Evolutionary conservation across 2,329 filamentous ascomycete genomes (phyloP).

Genomic region (Aspergillus cejpii): DNA sequence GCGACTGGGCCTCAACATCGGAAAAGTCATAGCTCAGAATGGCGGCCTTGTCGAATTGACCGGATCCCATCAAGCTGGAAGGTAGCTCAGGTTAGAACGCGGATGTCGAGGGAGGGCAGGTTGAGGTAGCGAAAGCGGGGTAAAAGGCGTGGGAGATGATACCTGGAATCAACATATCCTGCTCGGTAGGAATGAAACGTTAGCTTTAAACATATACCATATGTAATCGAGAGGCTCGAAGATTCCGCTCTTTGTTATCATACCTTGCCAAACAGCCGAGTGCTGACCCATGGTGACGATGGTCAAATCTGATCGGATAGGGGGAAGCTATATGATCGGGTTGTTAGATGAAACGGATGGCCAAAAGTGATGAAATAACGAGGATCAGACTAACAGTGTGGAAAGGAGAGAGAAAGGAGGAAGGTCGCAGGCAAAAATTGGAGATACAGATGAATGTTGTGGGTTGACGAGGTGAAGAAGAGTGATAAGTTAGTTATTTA

Average conservation of each 20-base stretch:
- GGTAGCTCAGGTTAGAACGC: conserved; percentile 7
- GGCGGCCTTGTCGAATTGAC: conserved; percentile 74
- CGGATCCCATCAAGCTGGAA: conserved; percentile 67
- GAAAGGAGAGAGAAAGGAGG: neutral
- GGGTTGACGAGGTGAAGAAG: neutral
- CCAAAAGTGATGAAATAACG: conserved; percentile 2
- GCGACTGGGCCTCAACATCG: conserved; percentile 67
- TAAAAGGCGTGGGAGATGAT: conserved; percentile 23
- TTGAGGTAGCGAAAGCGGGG: conserved; percentile 8
- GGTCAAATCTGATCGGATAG: conserved; percentile 9
- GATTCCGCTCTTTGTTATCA: too few relatives aligned
- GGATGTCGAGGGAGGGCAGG: conserved; percentile 10
- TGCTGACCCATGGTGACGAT: conserved; percentile 31
- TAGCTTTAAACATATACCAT: conserved; percentile 7
- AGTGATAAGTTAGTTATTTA: conserved; percentile 2
- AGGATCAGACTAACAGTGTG: neutral
- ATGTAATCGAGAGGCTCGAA: too few relatives aligned
- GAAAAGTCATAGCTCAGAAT: conserved; percentile 77
- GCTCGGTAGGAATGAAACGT: conserved; percentile 11
- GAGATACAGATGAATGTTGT: conserved; percentile 3
- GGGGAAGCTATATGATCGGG: conserved; percentile 1
- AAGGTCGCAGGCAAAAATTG: conserved; percentile 5
- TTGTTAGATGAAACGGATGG: neutral
- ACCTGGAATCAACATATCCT: conserved; percentile 61
- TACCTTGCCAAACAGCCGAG: conserved; percentile 36